Base-by-base conservation (phyloP, 306 rosid species). In the Casuarina glauca region DNA sequence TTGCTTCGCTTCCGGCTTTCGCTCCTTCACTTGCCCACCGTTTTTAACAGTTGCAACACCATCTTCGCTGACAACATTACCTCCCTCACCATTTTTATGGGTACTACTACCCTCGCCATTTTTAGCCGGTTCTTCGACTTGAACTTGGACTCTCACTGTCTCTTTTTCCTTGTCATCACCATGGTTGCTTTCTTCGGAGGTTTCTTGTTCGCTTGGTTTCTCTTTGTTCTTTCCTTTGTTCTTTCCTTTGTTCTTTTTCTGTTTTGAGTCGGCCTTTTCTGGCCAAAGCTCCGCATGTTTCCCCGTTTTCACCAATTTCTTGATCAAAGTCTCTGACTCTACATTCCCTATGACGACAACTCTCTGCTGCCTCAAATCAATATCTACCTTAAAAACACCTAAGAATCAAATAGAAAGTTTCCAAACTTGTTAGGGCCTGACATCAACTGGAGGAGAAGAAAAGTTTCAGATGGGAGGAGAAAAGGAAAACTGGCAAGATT, bases 221-320 rank as follows among this genome's bases (percentile, higher is more conserved):
- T 87, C 90, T 54, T 74, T 78, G 57, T 74, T 84, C 52, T 85
- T 84, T 3, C 84, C 17, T 12, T 73, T 83, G 19, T 36, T 42
- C 64, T 84, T 89, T 41, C 84, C 17, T 12, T 73, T 83, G 19
- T 36, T 42, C 64, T 84, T 89, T 41, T 89, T 89, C 74, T 84
- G 81, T 43, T 80, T 90, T 36, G 50, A 74, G 6, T 36, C 82
- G 12, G 82, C 38, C 6, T 79, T 84, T 39, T 87, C 86, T 2
- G 96, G 96, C 98, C 97, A 90, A 17, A 89, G 57, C 73, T 94
- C 96, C 5, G 93, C 97, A 44, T 80, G 94, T 55, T 83, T 92
- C 4, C 91, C 93, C 5, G 89, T 63, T 73, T 86, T 88, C 5
- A 53, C 45, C 35, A 94, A 16, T 42, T 64, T 88, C 69, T 81